A percentile compares a stretch with the other conserved stretches of the same genome.
phyloP scores from a whole-genome alignment of 345 rosid species.

The Arabis hirsuta region DNA sequence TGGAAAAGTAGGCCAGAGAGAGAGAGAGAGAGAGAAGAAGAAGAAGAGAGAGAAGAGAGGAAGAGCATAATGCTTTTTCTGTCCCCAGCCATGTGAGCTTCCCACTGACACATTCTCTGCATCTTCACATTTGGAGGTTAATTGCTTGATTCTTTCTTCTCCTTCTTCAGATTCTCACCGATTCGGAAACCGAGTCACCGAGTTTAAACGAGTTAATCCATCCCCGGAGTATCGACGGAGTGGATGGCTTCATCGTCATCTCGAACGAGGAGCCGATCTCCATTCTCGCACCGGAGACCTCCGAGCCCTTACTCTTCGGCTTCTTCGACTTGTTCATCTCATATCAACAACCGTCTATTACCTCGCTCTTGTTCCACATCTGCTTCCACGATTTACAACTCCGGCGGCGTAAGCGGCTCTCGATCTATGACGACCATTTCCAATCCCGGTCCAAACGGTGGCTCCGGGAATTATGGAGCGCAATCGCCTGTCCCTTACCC shows the following conservation, averaged over 20 bases:
- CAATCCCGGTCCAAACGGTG: slow-evolving; percentile 51
- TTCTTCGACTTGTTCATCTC: slow-evolving; percentile 71
- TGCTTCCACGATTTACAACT: slow-evolving; percentile 59
- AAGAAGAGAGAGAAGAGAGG: slow-evolving; percentile 4
- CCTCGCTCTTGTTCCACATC: slow-evolving; percentile 84
- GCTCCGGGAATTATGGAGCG: slow-evolving; percentile 37
- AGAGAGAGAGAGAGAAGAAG: background rate
- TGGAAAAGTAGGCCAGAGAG: slow-evolving; percentile 21
- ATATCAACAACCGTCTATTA: slow-evolving; percentile 54
- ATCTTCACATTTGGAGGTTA: slow-evolving; percentile 29
- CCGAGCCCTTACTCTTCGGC: slow-evolving; percentile 75
- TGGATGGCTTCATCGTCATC: slow-evolving; percentile 86
- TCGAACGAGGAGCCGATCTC: slow-evolving; percentile 82
- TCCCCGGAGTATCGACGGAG: background rate
- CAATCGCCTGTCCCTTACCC: slow-evolving; percentile 54
- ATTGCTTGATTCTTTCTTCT: slow-evolving; percentile 28
- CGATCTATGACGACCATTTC: slow-evolving; percentile 77
- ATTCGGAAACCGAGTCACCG: slow-evolving; percentile 41
- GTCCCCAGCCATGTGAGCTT: slow-evolving; percentile 71
- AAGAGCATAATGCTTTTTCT: slow-evolving; percentile 49
- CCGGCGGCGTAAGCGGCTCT: slow-evolving; percentile 57
- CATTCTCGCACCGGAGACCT: slow-evolving; percentile 75
- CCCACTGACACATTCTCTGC: slow-evolving; percentile 60
- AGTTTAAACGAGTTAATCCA: slow-evolving; percentile 47
- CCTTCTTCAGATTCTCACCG: slow-evolving; percentile 18